Base-by-base conservation (phyloP, 2,329 filamentous ascomycete genomes). In the Sodiomyces alkalinus region DNA sequence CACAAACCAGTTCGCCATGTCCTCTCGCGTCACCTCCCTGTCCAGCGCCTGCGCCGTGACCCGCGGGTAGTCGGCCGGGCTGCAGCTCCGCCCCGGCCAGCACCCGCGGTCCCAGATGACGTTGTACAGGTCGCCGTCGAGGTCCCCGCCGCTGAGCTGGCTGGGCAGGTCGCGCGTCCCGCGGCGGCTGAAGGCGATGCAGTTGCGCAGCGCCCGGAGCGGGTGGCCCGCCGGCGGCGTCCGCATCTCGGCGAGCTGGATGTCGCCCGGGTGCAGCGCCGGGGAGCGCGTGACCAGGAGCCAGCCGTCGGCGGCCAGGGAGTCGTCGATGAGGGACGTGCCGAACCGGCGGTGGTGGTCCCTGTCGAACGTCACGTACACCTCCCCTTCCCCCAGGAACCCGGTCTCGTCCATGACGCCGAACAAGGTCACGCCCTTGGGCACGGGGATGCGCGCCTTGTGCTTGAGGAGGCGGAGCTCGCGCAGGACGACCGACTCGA, bases 321-420 rank as follows among this genome's bases (percentile, higher is more conserved):
- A 35, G 2, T 31, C 26, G 7, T 49, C 39, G 11, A 55, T 35
- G 2, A 44, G 37, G 3, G 16, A 10, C 9, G 22, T 28, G 3
- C 33, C 33, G 4, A 26, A 26, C 3, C 28, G 25, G 7, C 23
- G 26, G 11, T 28, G 21, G 7, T 20, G 24, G 15, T 33, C 22
- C 18, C 7, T 55, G 25, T 72, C 58, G 20, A 65, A 70, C 0
- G 68, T 64, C 29, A 80, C 64, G 39, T 74, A 86, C 0, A 87
- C 64, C 36, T 92, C 59, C 1, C 67, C 66, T 42, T 81, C 73
- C 7, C 63, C 38, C 0, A 92, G 56, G 19, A 63, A 67, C 0
- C 68, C 70, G 0, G 79, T 83, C 48, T 92, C 82, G 36, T 92
- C 83, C 69, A 90, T 80, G 28, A 92, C 62, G 0, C 83, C 83